phyloP scores from a whole-genome alignment of 495 filamentous ascomycete species.

The Apodospora peruviana region DNA sequence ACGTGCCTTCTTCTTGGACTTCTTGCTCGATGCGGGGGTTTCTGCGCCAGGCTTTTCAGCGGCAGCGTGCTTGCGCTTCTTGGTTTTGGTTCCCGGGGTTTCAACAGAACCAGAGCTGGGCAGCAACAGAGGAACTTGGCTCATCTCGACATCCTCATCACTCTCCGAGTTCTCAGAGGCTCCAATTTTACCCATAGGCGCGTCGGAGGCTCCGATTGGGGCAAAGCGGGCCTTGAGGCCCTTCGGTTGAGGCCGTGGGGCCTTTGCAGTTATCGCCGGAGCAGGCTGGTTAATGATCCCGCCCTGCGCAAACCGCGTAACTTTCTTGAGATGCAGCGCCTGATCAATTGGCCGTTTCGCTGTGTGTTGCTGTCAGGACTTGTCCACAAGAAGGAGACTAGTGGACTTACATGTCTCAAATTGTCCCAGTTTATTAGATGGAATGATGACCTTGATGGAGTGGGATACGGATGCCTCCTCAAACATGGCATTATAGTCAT shows the following conservation, averaged over 20 bases:
- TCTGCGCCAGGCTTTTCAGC: slow-evolving; percentile 26
- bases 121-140: slow-evolving; percentile 10
- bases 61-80: slow-evolving; percentile 41
- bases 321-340: slow-evolving; percentile 37
- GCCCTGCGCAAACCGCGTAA: slow-evolving; percentile 32
- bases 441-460: slow-evolving; percentile 40
- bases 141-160: slow-evolving; percentile 29
- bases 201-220: slow-evolving; percentile 34
- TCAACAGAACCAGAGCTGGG: background rate
- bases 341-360: slow-evolving; percentile 34
- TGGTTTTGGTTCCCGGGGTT: slow-evolving; percentile 20
- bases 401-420: slow-evolving; percentile 33
- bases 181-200: slow-evolving; percentile 9
- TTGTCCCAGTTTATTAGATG: slow-evolving; percentile 32
- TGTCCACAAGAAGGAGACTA: background rate
- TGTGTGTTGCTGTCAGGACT: slow-evolving; percentile 11
- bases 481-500: slow-evolving; percentile 31
- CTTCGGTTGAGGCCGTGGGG: slow-evolving; percentile 38
- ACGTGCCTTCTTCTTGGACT: slow-evolving; percentile 26
- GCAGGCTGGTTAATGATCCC: slow-evolving; percentile 17
- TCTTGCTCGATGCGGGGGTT: slow-evolving; percentile 15
- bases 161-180: slow-evolving; percentile 19
- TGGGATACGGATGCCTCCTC: slow-evolving; percentile 31
- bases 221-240: slow-evolving; percentile 38
- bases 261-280: slow-evolving; percentile 18